Evolutionary conservation across 305 asterid species (phyloP), one percentile per base, ranked within the genome.

Genomic region (Withania somnifera): DNA sequence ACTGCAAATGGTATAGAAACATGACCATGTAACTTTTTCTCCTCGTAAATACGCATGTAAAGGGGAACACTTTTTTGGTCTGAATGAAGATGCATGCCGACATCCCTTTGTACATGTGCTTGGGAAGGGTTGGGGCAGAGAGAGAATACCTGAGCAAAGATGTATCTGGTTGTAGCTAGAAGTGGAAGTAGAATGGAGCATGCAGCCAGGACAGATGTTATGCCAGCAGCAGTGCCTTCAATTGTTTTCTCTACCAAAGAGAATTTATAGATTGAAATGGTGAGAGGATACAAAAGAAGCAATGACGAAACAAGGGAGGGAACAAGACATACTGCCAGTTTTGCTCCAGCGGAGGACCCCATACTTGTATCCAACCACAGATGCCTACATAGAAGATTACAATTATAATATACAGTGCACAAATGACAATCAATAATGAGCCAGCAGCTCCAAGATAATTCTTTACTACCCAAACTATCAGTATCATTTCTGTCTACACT

Each of bases 201-300:
- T 68, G 98, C 92, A 67, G 91, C 95, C 85, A 97, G 91, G 85
- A 97, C 97, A 77, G 97, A 90, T 17, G 98, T 92, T 66, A 96
- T 96, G 85, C 99, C 98, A 82, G 98, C 98, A 76, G 97, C 98
- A 24, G 98, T 97, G 84, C 99, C 99, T 89, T 97, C 99, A 84
- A 97, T 87, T 81, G 98, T 97, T 90, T 97, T 94, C 89, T 94
- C 99, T 96, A 83, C 38, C 80, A 87, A 79, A 63, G 58, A 40
- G 57, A 84, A 87, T 76, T 50, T 36, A 24, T 75, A 22, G 13
- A 15, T 54, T 82, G 17, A 87, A 57, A 69, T 51, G 79, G 77
- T 66, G 54, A 77, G 60, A 56, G 56, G 71, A 82, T 51, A 64
- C 32, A 42, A 68, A 83, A 38, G 32, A 51, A 77, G 28, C 40